phyloP scores from a whole-genome alignment of 345 rosid genomes.

The Eucalyptus cloeziana region DNA sequence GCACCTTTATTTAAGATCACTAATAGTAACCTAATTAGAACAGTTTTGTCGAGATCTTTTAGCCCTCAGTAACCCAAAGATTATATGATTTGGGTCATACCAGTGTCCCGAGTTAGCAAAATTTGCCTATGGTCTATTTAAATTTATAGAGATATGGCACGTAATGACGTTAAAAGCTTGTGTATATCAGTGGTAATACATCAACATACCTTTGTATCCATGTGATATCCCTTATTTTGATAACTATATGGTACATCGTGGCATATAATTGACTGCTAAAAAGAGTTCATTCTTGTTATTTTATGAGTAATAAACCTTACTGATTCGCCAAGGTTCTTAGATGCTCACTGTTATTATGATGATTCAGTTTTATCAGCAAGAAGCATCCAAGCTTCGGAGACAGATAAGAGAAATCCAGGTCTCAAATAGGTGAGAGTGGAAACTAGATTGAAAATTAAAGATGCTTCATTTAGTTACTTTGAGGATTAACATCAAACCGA shows the following conservation, averaged over 20 bases:
- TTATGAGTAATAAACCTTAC: not conserved
- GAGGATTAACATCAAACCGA: not conserved
- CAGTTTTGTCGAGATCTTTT: not conserved
- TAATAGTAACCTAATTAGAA: not conserved
- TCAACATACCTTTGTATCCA: not conserved
- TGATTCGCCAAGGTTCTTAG: not conserved
- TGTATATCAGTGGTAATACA: not conserved
- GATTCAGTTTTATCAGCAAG: constrained; percentile 81
- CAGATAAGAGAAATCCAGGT: constrained; percentile 72
- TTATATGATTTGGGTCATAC: not conserved
- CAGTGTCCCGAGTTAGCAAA: not conserved
- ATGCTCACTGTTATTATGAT: not conserved
- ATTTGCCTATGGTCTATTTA: not conserved
- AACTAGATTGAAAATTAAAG: not conserved
- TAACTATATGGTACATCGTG: not conserved
- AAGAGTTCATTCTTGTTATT: not conserved
- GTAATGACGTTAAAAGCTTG: not conserved
- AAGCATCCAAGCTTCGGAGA: constrained; percentile 64
- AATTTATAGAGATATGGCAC: not conserved
- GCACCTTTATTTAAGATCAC: not conserved
- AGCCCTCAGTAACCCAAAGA: not conserved
- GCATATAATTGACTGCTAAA: not conserved
- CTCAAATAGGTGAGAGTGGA: constrained; percentile 36
- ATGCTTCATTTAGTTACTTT: not conserved
- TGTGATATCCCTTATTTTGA: not conserved